phyloP scores from a whole-genome alignment of 306 rosid genomes.

The Crataegus laevigata region DNA sequence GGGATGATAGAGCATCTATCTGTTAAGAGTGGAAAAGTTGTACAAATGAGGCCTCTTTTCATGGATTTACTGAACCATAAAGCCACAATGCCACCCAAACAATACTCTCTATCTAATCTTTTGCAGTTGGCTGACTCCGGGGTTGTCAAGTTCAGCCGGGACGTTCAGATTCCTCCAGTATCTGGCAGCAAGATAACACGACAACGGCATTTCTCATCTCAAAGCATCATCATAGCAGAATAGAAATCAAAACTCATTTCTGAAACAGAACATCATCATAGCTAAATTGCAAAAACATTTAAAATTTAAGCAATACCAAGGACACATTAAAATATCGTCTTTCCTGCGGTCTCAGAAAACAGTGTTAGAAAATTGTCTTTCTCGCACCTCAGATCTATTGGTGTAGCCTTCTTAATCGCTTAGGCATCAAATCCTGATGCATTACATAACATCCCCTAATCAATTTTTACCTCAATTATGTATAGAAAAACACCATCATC shows the following conservation, averaged over 20 bases:
- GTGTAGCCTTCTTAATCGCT: neutral
- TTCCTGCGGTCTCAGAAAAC: neutral
- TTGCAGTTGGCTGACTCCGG: neutral
- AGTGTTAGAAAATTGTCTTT: neutral
- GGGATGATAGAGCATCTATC: neutral
- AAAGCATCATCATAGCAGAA: neutral
- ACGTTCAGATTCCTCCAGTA: neutral
- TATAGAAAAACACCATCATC: too few species aligned
- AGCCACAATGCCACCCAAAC: neutral
- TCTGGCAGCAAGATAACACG: neutral
- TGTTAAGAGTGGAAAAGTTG: neutral
- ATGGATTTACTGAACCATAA: neutral
- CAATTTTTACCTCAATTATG: neutral
- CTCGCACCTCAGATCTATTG: neutral
- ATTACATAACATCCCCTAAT: neutral
- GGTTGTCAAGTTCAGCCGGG: neutral
- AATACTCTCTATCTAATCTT: neutral
- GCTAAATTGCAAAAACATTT: neutral
- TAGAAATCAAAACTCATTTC: neutral
- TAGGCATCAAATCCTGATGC: neutral
- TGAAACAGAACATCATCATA: neutral
- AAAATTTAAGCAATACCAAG: neutral
- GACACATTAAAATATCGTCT: neutral
- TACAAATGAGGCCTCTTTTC: neutral
- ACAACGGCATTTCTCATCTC: neutral